phyloP scores from a whole-genome alignment of 2,329 filamentous ascomycete genomes.

The Trichoderma gracile region DNA sequence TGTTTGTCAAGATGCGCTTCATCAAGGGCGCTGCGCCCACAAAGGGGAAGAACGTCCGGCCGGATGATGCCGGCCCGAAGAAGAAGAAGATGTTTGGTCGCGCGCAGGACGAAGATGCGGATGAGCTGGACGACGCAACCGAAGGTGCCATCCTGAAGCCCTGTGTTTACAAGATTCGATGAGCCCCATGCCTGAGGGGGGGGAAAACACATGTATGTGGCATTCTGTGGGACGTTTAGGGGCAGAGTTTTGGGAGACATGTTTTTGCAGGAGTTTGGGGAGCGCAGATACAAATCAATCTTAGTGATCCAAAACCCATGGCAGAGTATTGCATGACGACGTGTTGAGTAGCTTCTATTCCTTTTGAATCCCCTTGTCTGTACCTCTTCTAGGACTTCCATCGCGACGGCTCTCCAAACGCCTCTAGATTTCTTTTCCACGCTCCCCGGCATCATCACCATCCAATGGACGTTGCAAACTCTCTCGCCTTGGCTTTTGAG shows the following conservation, averaged over 20 bases:
- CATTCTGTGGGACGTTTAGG: not conserved
- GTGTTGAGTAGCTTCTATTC: not conserved
- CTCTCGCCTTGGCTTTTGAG: not conserved
- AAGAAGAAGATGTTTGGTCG: constrained; percentile 55
- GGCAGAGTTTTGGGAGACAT: not conserved
- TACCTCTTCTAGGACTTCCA: constrained; percentile 8
- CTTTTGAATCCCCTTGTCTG: not conserved
- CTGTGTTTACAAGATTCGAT: constrained; percentile 92
- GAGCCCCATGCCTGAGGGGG: constrained; percentile 31
- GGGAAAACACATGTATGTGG: not conserved
- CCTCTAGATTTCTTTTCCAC: constrained; percentile 14
- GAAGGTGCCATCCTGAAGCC: constrained; percentile 77
- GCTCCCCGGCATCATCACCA: not conserved
- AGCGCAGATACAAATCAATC: not conserved
- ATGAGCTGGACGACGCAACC: constrained; percentile 62
- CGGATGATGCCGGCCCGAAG: constrained; percentile 49
- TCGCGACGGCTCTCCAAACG: constrained; percentile 6
- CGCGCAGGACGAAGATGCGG: constrained; percentile 55
- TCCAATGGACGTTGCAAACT: not conserved
- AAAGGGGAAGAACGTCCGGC: constrained; percentile 70
- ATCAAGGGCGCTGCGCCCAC: constrained; percentile 75
- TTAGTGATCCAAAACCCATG: not conserved
- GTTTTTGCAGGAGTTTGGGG: not conserved
- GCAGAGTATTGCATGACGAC: not conserved
- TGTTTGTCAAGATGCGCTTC: constrained; percentile 98